These are phyloP conservation scores for Clavispora asparagi DNA, from an alignment of 805 yeast species.

Conservation along the genomic window DNA sequence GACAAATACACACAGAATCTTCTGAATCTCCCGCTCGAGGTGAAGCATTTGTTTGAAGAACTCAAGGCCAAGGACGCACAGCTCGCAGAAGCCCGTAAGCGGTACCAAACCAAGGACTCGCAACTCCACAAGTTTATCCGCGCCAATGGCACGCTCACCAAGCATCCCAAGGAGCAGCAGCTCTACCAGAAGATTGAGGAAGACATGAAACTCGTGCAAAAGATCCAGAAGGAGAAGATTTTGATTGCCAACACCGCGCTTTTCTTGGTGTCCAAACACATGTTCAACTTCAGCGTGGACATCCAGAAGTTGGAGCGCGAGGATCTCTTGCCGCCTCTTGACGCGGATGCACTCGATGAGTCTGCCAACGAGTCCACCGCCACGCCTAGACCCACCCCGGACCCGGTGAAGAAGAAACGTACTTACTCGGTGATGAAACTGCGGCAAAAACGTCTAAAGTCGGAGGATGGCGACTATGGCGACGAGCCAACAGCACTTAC, in stretches of 20 bases:
- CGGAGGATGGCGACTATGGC: constrained; percentile 13
- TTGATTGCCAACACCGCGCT: constrained; percentile 79
- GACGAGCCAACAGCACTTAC: constrained; percentile 12
- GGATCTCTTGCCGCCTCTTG: constrained; percentile 64
- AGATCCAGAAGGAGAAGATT: constrained; percentile 72
- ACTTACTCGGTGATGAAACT: constrained; percentile 11
- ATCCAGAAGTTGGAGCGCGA: constrained; percentile 72
- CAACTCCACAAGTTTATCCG: constrained; percentile 78
- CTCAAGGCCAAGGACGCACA: constrained; percentile 63
- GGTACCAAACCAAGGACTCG: constrained; percentile 67
- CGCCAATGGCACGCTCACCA: constrained; percentile 74
- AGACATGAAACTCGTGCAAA: constrained; percentile 55
- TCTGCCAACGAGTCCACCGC: constrained; percentile 4
- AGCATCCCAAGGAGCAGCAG: constrained; percentile 75
- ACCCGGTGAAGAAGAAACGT: constrained; percentile 13
- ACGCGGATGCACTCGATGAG: constrained; percentile 13
- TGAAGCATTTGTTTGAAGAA: constrained; percentile 76
- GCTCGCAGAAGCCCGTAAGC: constrained; percentile 59
- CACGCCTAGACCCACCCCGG: constrained; percentile 14
- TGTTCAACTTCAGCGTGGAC: constrained; percentile 67
- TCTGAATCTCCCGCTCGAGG: constrained; percentile 83
- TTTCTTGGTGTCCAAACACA: constrained; percentile 69
- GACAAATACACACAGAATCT: constrained; percentile 53
- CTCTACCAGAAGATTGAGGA: constrained; percentile 61
- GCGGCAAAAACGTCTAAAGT: constrained; percentile 11